Percentiles rank a stretch among this genome's conserved stretches.
Conservation (phyloP, 306 rosid genomes). For the Ormosia semicastrata region DNA sequence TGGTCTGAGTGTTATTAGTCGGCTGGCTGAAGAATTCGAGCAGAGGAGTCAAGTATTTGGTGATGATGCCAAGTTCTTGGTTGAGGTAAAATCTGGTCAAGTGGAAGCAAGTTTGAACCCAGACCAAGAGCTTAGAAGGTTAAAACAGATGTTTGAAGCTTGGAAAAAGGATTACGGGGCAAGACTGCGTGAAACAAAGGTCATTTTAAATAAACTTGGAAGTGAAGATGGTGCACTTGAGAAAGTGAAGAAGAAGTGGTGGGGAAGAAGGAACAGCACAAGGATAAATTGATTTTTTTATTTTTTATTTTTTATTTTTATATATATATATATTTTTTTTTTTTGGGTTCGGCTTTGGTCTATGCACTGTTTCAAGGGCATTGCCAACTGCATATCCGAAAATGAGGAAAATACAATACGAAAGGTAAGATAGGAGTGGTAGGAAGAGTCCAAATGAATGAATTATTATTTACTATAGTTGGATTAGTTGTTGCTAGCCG, state of each 20-base stretch:
- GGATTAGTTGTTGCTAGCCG: conserved; percentile 45
- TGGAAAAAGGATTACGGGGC: conserved; percentile 92
- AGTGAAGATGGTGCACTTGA: conserved; percentile 66
- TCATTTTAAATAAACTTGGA: conserved; percentile 80
- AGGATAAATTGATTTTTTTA: conserved; percentile 51
- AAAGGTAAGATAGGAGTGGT: conserved; percentile 22
- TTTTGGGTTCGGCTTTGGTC: conserved; percentile 21
- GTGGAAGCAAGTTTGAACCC: conserved; percentile 88
- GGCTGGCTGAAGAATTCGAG: conserved; percentile 87
- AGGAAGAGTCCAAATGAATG: conserved; percentile 9
- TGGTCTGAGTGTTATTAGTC: conserved; percentile 82
- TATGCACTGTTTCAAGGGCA: conserved; percentile 35
- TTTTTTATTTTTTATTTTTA: background rate
- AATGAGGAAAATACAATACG: conserved; percentile 25
- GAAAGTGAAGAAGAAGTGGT: conserved; percentile 78
- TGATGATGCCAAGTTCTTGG: conserved; percentile 96
- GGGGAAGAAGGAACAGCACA: conserved; percentile 94
- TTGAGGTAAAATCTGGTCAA: conserved; percentile 95
- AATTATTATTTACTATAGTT: conserved; percentile 9
- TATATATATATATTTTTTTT: too few relatives aligned
- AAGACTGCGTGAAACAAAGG: conserved; percentile 83
- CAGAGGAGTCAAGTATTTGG: conserved; percentile 97
- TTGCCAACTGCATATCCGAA: conserved; percentile 24
- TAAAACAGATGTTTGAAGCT: conserved; percentile 89
- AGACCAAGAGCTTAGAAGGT: conserved; percentile 83